Percentiles rank a stretch among this genome's conserved stretches.
Conservation (phyloP, 2,329 filamentous ascomycete genomes). For the Venturia effusa region DNA sequence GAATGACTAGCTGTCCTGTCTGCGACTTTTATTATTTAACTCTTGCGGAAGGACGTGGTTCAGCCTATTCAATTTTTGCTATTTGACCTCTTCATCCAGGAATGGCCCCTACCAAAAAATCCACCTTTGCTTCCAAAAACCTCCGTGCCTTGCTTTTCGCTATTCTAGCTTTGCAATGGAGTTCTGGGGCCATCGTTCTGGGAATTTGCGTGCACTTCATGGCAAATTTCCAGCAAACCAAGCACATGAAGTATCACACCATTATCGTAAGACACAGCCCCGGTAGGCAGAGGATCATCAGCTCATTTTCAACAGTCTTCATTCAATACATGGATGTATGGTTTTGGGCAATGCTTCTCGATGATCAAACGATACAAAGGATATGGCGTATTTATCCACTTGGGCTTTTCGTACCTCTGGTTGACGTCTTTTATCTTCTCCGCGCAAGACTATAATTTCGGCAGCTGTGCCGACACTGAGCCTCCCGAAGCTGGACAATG, state of each 20-base stretch:
- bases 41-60: not conserved
- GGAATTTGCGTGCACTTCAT: constrained; percentile 31
- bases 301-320: constrained; percentile 31
- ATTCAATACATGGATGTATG: constrained; percentile 26
- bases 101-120: not conserved
- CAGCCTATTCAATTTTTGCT: not conserved
- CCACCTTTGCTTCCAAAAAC: not conserved
- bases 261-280: constrained; percentile 27
- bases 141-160: not conserved
- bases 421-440: constrained; percentile 38
- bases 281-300: not conserved
- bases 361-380: constrained; percentile 27
- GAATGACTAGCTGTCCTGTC: not conserved
- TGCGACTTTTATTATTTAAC: not conserved
- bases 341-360: constrained; percentile 22
- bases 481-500: constrained; percentile 24
- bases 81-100: not conserved
- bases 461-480: constrained; percentile 21
- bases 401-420: constrained; percentile 39
- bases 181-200: constrained; percentile 30
- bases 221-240: constrained; percentile 20
- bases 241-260: constrained; percentile 28
- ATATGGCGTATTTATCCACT: constrained; percentile 30
- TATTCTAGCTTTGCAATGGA: constrained; percentile 24
- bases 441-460: constrained; percentile 32